Evolutionary conservation across 2,329 filamentous ascomycete species (phyloP), one percentile per base, ranked within the genome.

Genomic region (Cladobotryum mycophilum): DNA sequence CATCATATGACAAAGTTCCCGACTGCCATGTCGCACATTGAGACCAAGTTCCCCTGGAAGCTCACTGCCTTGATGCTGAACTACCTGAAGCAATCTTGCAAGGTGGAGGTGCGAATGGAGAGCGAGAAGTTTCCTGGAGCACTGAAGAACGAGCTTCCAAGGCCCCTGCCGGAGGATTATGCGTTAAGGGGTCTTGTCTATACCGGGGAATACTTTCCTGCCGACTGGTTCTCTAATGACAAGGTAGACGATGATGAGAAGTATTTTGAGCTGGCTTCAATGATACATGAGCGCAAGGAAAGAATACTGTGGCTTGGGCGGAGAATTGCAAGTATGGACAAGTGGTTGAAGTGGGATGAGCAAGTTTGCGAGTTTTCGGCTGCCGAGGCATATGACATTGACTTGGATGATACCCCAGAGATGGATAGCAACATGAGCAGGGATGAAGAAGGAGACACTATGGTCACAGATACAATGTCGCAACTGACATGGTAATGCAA

Each of bases 151-250:
- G 66, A 67, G 1, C 62, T 72, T 0, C 72, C 72, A 1, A 70
- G 75, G 1, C 84, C 85, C 0, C 63, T 89, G 0, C 83, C 84
- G 0, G 86, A 89, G 45, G 86, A 90, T 53, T 88, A 81, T 56
- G 74, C 79, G 0, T 75, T 88, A 49, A 74, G 83, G 1, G 86
- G 86, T 0, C 68, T 87, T 1, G 63, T 82, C 2, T 88, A 81
- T 70, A 70, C 76, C 0, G 73, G 81, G 2, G 70, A 72, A 11
- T 84, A 84, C 50, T 83, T 79, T 48, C 82, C 83, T 0, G 50
- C 65, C 0, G 67, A 72, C 1, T 87, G 80, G 79, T 88, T 88
- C 59, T 57, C 62, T 0, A 72, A 74, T 8, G 74, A 76, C 1
- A 76, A 76, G 52, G 73, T 82, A 5, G 83, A 87, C 22, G 84